Base-by-base conservation (phyloP, 768 basidiomycete species). In the Hysterangium stoloniferum region DNA sequence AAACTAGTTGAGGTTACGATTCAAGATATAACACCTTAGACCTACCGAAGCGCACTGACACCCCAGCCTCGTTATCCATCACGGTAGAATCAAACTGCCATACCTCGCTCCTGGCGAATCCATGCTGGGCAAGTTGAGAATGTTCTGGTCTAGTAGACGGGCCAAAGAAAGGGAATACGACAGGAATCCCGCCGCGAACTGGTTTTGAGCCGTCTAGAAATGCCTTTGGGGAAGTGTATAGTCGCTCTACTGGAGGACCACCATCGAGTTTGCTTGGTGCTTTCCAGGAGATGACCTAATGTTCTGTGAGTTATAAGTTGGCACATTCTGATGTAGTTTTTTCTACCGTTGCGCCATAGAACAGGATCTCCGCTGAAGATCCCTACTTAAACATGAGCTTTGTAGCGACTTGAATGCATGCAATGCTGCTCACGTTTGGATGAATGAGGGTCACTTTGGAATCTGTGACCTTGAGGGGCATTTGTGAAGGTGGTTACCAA, bases 131-230 rank as follows among this genome's bases (percentile, higher is more conserved):
- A 4, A 99, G 71, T 40, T 76, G 77, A 19, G 64, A 57, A 64
- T 93, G 88, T 43, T 82, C 86, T 24, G 74, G 76, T 59, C 25
- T 64, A 15, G 73, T 75, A 1, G 95, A 89, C 0, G 87, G 72
- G 3, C 95, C 94, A 60, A 97, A 98, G 68, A 86, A 90, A 36
- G 86, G 84, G 64, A 92, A 96, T 36, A 89, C 82, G 32, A 82
- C 64, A 32, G 67, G 77, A 40, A 74, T 79, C 1, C 76, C 75
- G 27, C 75, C 74, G 15, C 80, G 74, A 17, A 83, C 76, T 1
- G 91, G 79, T 67, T 89, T 92, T 32, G 79, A 78, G 1, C 87
- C 88, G 59, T 95, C 90, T 1, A 92, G 68, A 6, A 71, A 67
- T 1, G 94, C 82, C 62, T 87, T 91, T 9, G 76, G 74, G 8